Evolutionary conservation across 78 protist genomes (phyloP).

Genomic region (Acrasis kona): DNA sequence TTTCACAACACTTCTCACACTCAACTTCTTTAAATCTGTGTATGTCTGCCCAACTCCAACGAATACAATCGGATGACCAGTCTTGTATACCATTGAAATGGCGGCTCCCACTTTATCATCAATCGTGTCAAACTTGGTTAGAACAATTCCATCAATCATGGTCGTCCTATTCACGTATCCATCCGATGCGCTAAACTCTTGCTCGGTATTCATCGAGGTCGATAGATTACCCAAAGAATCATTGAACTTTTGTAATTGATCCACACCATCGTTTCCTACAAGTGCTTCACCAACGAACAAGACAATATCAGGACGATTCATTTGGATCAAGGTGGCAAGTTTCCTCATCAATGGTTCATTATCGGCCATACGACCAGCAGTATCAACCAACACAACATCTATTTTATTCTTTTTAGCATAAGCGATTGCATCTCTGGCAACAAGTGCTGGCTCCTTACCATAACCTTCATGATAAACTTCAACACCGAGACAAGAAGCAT

Average conservation of each 20-base stretch:
- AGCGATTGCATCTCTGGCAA: conserved; percentile 81
- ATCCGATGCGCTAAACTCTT: too few relatives aligned
- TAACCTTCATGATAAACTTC: conserved; percentile 78
- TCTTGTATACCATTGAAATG: conserved; percentile 89
- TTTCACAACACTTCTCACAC: conserved; percentile 61
- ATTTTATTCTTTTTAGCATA: conserved; percentile 22
- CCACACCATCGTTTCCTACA: conserved; percentile 98
- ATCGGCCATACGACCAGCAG: conserved; percentile 99
- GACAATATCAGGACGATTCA: conserved; percentile 84
- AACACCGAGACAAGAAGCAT: conserved; percentile 55
- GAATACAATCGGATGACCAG: conserved; percentile 94
- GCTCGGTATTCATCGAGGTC: neutral
- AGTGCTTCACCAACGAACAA: conserved; percentile 99
- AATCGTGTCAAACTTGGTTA: conserved; percentile 98
- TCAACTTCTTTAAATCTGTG: conserved; percentile 69
- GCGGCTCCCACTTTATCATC: conserved; percentile 99
- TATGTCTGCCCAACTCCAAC: conserved; percentile 97
- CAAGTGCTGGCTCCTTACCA: conserved; percentile 79
- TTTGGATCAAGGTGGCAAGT: conserved; percentile 71
- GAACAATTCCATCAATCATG: conserved; percentile 93
- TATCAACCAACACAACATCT: conserved; percentile 93
- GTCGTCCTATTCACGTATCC: conserved; percentile 16
- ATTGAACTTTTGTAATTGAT: conserved; percentile 91
- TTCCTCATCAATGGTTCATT: conserved; percentile 93
- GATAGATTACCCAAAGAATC: too few relatives aligned